Percentiles rank a stretch among this genome's conserved stretches.
Evolutionary conservation across 2,329 filamentous ascomycete genomes (phyloP).

Genomic region (Emericellopsis atlantica): DNA sequence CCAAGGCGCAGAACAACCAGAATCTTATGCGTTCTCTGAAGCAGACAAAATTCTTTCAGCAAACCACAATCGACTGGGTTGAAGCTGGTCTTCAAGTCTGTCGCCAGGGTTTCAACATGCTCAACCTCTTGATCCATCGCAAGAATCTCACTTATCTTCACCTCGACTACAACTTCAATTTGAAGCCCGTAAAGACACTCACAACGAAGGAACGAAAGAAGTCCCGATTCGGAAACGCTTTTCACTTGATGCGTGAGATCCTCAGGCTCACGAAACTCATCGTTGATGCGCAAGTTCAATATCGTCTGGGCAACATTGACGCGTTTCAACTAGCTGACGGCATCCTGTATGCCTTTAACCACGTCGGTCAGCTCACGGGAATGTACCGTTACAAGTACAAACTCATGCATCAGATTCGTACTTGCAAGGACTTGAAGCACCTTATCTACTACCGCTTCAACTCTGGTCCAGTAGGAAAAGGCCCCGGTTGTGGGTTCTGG

Average conservation of each 20-base stretch:
- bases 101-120: conserved; percentile 97
- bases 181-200: conserved; percentile 97
- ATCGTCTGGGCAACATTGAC: conserved; percentile 93
- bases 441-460: conserved; percentile 99
- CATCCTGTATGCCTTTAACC: conserved; percentile 98
- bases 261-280: conserved; percentile 92
- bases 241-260: conserved; percentile 98
- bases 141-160: conserved; percentile 98
- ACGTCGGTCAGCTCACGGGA: conserved; percentile 92
- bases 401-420: conserved; percentile 98
- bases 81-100: conserved; percentile 97
- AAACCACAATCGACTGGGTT: conserved; percentile 98
- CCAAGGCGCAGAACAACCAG: conserved; percentile 92
- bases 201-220: conserved; percentile 99
- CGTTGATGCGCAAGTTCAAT: conserved; percentile 96
- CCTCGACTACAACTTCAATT: conserved; percentile 98
- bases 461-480: conserved; percentile 90
- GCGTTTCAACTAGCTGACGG: conserved; percentile 97
- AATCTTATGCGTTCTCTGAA: conserved; percentile 82
- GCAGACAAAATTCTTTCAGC: conserved; percentile 98
- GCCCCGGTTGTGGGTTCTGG: conserved; percentile 97
- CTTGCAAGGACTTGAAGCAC: conserved; percentile 98
- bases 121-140: conserved; percentile 92
- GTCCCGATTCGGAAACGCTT: conserved; percentile 96
- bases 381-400: conserved; percentile 99